phyloP scores from a whole-genome alignment of 2,329 filamentous ascomycete species.

The Aspergillus eucalypticola region DNA sequence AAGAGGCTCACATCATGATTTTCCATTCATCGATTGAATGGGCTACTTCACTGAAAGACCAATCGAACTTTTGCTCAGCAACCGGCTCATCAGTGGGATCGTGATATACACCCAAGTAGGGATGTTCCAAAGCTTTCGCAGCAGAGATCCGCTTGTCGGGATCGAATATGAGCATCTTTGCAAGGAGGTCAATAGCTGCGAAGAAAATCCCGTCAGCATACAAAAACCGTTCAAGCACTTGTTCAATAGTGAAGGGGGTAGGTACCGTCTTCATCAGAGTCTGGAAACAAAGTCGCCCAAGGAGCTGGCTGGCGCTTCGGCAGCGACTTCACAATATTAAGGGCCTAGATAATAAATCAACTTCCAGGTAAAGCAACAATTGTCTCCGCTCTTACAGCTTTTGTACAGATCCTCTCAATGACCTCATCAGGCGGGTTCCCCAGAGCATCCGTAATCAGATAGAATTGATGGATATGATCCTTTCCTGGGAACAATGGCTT shows the following conservation, averaged over 20 bases:
- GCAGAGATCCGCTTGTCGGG: constrained; percentile 94
- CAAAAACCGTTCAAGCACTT: not conserved
- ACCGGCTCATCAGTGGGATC: constrained; percentile 95
- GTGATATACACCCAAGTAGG: constrained; percentile 94
- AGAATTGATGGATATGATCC: constrained; percentile 99
- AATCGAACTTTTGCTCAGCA: constrained; percentile 96
- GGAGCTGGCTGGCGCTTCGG: constrained; percentile 90
- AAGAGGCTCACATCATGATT: constrained; percentile 87
- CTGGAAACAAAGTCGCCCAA: constrained; percentile 85
- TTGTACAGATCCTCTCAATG: constrained; percentile 95
- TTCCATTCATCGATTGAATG: constrained; percentile 99
- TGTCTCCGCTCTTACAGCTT: constrained; percentile 67
- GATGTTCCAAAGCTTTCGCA: constrained; percentile 78
- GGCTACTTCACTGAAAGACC: constrained; percentile 98
- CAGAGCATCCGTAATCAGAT: constrained; percentile 95
- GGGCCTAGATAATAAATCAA: constrained; percentile 59
- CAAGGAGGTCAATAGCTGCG: constrained; percentile 84
- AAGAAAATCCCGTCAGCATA: not conserved
- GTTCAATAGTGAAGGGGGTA: constrained; percentile 7
- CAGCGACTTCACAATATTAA: constrained; percentile 94
- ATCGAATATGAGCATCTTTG: constrained; percentile 96
- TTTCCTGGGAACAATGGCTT: constrained; percentile 98
- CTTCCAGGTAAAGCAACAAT: not conserved
- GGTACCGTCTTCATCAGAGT: constrained; percentile 79
- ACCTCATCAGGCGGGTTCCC: constrained; percentile 97